Conservation (phyloP, 148 eudicot species). For the Cornus florida region DNA sequence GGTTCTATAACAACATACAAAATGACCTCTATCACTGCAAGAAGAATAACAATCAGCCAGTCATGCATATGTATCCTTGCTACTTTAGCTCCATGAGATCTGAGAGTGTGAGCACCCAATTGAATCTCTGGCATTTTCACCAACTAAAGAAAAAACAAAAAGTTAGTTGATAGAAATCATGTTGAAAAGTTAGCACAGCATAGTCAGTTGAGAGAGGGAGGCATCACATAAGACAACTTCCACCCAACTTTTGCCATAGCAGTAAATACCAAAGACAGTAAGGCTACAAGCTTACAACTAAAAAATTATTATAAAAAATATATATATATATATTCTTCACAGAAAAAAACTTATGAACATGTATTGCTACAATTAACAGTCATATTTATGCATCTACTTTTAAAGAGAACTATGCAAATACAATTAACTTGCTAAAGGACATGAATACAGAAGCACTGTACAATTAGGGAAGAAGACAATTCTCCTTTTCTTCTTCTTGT, state of each 20-base stretch:
- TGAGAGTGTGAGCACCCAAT: slow-evolving; percentile 60
- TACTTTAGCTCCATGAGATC: slow-evolving; percentile 78
- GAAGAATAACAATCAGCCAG: slow-evolving; percentile 81
- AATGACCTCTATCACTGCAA: slow-evolving; percentile 53
- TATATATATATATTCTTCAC: neutral
- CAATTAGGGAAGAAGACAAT: no score
- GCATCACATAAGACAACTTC: neutral
- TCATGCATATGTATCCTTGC: slow-evolving; percentile 75
- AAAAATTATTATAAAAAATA: no score
- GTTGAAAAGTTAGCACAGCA: neutral
- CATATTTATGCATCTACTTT: no score
- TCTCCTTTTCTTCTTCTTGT: no score
- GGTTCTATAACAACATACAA: slow-evolving; percentile 77
- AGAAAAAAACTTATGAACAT: neutral
- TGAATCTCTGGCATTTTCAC: slow-evolving; percentile 49
- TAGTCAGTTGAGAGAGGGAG: neutral
- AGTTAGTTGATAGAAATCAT: neutral
- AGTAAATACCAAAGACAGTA: no score
- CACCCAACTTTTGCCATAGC: neutral
- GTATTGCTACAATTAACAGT: no score
- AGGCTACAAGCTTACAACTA: neutral
- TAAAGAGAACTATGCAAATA: no score
- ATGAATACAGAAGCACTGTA: no score
- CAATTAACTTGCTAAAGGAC: no score
- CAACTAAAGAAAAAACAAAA: slow-evolving; percentile 10